Evolutionary conservation across 192 early-diverging fungal genomes (phyloP), one percentile per base, ranked within the genome.

Genomic region (Podila minutissima): DNA sequence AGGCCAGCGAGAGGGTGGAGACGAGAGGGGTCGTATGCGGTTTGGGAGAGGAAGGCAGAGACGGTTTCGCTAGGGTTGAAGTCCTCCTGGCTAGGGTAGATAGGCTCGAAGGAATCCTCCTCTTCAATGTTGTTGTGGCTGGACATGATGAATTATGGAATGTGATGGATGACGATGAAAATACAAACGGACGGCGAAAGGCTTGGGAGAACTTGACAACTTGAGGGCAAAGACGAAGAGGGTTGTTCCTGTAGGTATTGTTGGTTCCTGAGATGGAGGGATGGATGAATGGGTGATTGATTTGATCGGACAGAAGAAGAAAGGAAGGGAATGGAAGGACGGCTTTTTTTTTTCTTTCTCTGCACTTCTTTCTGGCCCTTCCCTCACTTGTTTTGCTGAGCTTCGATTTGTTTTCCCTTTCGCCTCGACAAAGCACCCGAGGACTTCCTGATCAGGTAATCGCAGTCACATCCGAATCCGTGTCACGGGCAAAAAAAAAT

Each of bases 1-100:
- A 88, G 89, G 26, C 84, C 72, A 29, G 86, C 85, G 66, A 88
- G 75, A 22, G 87, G 86, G 49, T 89, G 87, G 12, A 89, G 71
- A 59, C 79, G 81, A 53, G 68, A 48, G 15, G 86, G 69, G 59
- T 85, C 83, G 37, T 79, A 84, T 64, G 85, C 38, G 60, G 85
- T 74, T 51, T 82, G 79, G 55, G 82, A 71, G 72, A 89, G 82
- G 66, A 89, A 89, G 55, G 86, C 75, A 51, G 86, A 77, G 49
- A 89, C 83, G 32, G 86, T 89, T 10, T 86, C 85, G 48, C 67
- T 74, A 26, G 82, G 78, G 72, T 81, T 72, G 71, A 82, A 82
- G 62, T 85, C 81, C 53, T 82, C 71, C 51, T 83, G 83, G 61
- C 41, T 75, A 19, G 83, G 41, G 37, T 83, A 73, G 48, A 81